phyloP scores from a whole-genome alignment of 2,329 filamentous ascomycete species.

The Phaeosphaeria sp. region DNA sequence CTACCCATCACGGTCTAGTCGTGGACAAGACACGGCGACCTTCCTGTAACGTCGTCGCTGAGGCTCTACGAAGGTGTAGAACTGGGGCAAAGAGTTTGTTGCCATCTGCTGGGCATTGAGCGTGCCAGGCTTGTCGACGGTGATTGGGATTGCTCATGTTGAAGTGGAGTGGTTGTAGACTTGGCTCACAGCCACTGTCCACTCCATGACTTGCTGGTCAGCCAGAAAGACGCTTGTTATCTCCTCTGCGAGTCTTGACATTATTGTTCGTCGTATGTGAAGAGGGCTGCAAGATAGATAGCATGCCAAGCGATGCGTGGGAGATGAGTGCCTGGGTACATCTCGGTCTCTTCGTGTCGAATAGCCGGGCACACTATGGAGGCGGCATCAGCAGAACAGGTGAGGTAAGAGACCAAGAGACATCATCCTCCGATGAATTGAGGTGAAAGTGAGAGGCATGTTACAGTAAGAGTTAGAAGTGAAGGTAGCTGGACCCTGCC shows the following conservation, averaged over 20 bases:
- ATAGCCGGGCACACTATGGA: too few relatives aligned
- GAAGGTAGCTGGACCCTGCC: constrained; percentile 11
- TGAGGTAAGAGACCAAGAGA: too few relatives aligned
- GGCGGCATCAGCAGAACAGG: too few relatives aligned
- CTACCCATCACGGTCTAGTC: constrained; percentile 8
- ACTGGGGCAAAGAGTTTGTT: neutral
- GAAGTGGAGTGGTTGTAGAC: neutral
- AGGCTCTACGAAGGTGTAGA: neutral
- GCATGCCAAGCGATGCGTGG: too few relatives aligned
- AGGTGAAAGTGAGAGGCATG: neutral
- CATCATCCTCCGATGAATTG: too few relatives aligned
- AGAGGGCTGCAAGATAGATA: too few relatives aligned
- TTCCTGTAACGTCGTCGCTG: neutral
- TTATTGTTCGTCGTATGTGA: too few relatives aligned
- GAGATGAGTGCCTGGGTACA: too few relatives aligned
- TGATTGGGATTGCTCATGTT: constrained; percentile 5
- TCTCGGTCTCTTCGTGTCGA: too few relatives aligned
- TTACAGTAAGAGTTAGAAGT: too few relatives aligned
- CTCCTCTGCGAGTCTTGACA: too few relatives aligned
- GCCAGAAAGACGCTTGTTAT: neutral
- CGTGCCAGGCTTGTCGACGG: constrained; percentile 3
- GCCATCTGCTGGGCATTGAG: neutral
- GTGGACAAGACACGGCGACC: neutral
- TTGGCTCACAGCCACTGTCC: neutral
- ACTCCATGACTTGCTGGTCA: neutral